Evolutionary conservation across 2,329 filamentous ascomycete species (phyloP), one percentile per base, ranked within the genome.

Genomic region (Alternaria panax): DNA sequence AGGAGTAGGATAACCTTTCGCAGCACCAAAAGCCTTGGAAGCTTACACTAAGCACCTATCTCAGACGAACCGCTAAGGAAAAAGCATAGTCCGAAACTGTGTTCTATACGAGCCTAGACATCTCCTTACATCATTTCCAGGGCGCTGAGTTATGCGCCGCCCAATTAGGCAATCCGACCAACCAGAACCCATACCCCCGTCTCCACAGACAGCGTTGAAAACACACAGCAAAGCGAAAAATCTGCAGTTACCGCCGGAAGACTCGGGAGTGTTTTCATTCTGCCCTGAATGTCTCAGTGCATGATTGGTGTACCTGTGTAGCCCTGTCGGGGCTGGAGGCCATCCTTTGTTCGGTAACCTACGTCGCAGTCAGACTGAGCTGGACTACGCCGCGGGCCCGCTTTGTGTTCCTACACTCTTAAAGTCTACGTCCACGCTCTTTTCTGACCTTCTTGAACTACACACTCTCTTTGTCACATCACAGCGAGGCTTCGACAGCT

Each of bases 401-500:
- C 27, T 43, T 42, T 27, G 27, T 32, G 43, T n/a, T 16, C 38
- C n/a, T 36, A 41, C 20, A 24, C 16, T 28, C 25, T 43, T 32
- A 30, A 52, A 22, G 50, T 52, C 40, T 14, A 52, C 16, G 36
- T 52, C 27, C 50, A 43, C 50, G n/a, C 40, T 42, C 38, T 22
- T 42, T 52, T 42, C 20, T 48, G 32, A 34, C 20, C 30, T 18
- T 30, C 20, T 43, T 27, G 18, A 30, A 30, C 38, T 42, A 52
- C 45, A 48, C 50, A 52, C 38, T 41, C 50, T 52, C 38, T 36
- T 52, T 52, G 38, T 52, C 50, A 42, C 25, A 52, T 43, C 50
- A 52, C 50, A 42, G 27, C 20, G 30, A 57, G 20, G 54, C 54
- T 57, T 57, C 51, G 54, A 57, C 28, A 57, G 54, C 54, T 57